Base-by-base conservation (phyloP, 495 filamentous ascomycete species). In the Neurospora tetraspora region DNA sequence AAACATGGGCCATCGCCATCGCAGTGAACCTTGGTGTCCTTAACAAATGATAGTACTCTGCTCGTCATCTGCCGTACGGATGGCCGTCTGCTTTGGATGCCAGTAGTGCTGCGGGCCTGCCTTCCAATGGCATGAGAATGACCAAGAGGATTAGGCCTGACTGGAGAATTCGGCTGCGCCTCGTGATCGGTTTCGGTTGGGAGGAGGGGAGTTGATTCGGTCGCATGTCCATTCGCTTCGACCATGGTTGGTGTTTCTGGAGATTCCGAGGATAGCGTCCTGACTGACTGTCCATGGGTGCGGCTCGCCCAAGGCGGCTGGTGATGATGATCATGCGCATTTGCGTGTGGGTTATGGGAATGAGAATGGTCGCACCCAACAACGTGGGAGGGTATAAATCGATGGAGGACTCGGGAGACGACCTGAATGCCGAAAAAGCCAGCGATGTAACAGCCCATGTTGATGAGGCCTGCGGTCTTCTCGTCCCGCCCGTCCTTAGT, bases 321-420 rank as follows among this genome's bases (percentile, higher is more conserved):
- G 71, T 74, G 74, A 74, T 82, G 74, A 65, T 76, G 61, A 47
- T 81, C 74, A 8, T 76, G 73, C 71, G 82, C 78, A 61, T 76
- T 71, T 20, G 72, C 80, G 72, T 87, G 83, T 20, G 86, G 87
- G 36, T 87, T 87, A 75, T 97, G 94, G 43, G 85, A 90, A 79
- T 97, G 94, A 42, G 85, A 90, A 79, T 97, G 93, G 71, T 94
- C 92, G 81, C 96, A 99, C 79, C 94, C 93, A 71, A 98, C 95
- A 31, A 97, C 90, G 77, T 96, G 92, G n/a, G 94, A 96, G 0
- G 96, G 96, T 68, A 98, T 90, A 77, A 90, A 90, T 34, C 85
- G 88, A 80, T 99, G 96, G 34, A 98, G 79, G 16, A 96, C 78
- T 27, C 89, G 87, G 3, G 96, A 97, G 27, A 97, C 74, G 68